A percentile compares a stretch with the other conserved stretches of the same genome.
Evolutionary conservation across 768 basidiomycete species (phyloP).

Genomic region (Dentipellis fragilis): DNA sequence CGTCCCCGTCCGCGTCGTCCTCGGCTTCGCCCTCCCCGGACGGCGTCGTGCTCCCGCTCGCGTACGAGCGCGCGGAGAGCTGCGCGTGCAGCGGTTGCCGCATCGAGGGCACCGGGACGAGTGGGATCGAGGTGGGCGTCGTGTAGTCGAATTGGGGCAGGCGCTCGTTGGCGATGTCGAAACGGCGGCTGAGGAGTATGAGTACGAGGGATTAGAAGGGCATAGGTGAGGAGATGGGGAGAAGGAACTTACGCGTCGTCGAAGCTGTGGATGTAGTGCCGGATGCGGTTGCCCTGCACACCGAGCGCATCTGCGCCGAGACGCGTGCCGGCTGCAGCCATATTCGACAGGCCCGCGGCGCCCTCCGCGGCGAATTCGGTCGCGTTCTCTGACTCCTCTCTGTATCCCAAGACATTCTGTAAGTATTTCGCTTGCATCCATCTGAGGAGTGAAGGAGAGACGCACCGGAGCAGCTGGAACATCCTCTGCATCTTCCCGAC

Average conservation of each 20-base stretch:
- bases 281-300: slow-evolving; percentile 50
- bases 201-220: background rate
- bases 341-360: slow-evolving; percentile 17
- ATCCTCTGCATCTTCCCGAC: slow-evolving; percentile 88
- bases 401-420: background rate
- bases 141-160: slow-evolving; percentile 45
- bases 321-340: slow-evolving; percentile 11
- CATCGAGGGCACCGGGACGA: slow-evolving; percentile 58
- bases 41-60: slow-evolving; percentile 11
- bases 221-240: background rate
- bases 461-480: slow-evolving; percentile 81
- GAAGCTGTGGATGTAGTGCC: slow-evolving; percentile 57
- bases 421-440: background rate
- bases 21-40: slow-evolving; percentile 6
- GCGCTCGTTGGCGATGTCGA: slow-evolving; percentile 67
- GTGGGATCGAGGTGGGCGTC: slow-evolving; percentile 22
- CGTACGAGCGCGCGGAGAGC: slow-evolving; percentile 3
- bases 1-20: slow-evolving; percentile 16
- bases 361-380: slow-evolving; percentile 45
- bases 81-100: slow-evolving; percentile 23
- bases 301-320: slow-evolving; percentile 45
- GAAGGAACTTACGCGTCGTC: slow-evolving; percentile 56
- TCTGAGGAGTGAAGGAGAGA: slow-evolving; percentile 1
- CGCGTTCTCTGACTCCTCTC: slow-evolving; percentile 73
- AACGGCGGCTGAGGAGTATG: slow-evolving; percentile 43